Evolutionary conservation across 1,139 yeast species (phyloP).

Genomic region (Arxiozyma slooffiae): DNA sequence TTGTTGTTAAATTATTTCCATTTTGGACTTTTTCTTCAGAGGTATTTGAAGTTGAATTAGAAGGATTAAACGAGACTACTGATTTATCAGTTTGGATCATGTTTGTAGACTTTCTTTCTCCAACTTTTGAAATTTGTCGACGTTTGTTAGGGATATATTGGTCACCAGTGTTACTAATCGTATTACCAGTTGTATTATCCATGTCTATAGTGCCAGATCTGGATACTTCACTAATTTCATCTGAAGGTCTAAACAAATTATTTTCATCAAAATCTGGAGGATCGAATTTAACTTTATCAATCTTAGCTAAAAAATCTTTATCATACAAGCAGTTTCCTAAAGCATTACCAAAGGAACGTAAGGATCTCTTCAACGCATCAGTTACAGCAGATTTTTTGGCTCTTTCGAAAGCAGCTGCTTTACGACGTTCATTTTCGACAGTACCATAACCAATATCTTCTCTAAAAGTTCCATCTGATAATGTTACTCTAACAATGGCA

Average conservation of each 20-base stretch:
- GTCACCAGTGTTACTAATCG: background rate
- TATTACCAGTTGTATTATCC: constrained; percentile 7
- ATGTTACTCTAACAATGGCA: constrained; percentile 59
- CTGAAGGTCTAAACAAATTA: constrained; percentile 35
- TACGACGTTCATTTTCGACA: constrained; percentile 59
- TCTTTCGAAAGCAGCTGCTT: constrained; percentile 69
- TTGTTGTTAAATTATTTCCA: background rate
- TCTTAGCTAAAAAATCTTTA: constrained; percentile 50
- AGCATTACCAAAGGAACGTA: constrained; percentile 72
- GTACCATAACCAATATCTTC: constrained; percentile 80
- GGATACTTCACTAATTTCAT: constrained; percentile 26
- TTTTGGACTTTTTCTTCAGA: background rate
- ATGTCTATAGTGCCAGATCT: constrained; percentile 24
- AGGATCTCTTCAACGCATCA: constrained; percentile 67
- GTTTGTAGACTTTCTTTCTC: background rate
- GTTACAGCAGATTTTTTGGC: constrained; percentile 77
- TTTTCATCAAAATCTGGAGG: constrained; percentile 47
- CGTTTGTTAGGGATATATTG: background rate
- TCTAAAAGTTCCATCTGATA: constrained; percentile 65
- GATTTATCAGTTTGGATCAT: background rate
- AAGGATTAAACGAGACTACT: background rate
- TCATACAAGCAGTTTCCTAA: constrained; percentile 74
- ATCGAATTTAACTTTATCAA: constrained; percentile 37
- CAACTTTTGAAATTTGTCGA: constrained; percentile 2
- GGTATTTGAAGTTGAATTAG: background rate